These are phyloP conservation scores for Diaporthe nobilis DNA, from an alignment of 2,329 filamentous ascomycete species.

Conservation along the genomic window DNA sequence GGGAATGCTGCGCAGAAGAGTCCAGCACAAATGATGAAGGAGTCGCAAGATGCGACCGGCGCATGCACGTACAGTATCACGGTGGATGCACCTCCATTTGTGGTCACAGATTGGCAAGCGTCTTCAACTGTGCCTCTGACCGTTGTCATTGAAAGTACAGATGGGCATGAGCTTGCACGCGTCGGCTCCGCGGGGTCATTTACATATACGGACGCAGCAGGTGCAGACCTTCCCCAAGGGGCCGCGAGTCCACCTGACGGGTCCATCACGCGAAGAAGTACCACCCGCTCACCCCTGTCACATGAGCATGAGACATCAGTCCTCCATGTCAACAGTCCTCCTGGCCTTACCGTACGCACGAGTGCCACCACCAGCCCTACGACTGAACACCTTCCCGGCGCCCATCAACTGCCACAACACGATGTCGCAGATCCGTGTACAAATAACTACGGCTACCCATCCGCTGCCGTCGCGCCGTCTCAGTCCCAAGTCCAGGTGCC, in stretches of 20 bases:
- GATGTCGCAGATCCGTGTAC: slow-evolving; percentile 59
- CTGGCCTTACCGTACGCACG: slow-evolving; percentile 51
- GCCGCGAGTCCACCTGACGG: slow-evolving; percentile 55
- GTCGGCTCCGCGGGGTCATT: slow-evolving; percentile 61
- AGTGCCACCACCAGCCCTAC: slow-evolving; percentile 50
- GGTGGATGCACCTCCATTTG: slow-evolving; percentile 76
- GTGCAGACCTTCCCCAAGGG: slow-evolving; percentile 47
- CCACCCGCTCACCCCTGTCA: slow-evolving; percentile 41
- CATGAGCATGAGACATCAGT: slow-evolving; percentile 42
- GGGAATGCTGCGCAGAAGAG: slow-evolving; percentile 76
- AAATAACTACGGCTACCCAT: slow-evolving; percentile 70
- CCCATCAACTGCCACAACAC: slow-evolving; percentile 43
- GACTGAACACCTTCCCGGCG: slow-evolving; percentile 46
- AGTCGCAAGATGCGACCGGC: slow-evolving; percentile 68
- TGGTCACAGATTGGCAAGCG: slow-evolving; percentile 64
- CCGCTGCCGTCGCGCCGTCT: slow-evolving; percentile 59
- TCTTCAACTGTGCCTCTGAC: slow-evolving; percentile 67
- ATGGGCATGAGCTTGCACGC: slow-evolving; percentile 68
- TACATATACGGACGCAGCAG: slow-evolving; percentile 52
- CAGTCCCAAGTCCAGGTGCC: slow-evolving; percentile 53
- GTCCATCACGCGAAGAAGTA: slow-evolving; percentile 43
- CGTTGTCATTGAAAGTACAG: slow-evolving; percentile 66
- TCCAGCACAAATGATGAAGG: slow-evolving; percentile 75
- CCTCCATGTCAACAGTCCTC: slow-evolving; percentile 54
- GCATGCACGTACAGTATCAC: slow-evolving; percentile 79